Evolutionary conservation across 2,329 filamentous ascomycete genomes (phyloP).

Genomic region (Nemania diffusa): DNA sequence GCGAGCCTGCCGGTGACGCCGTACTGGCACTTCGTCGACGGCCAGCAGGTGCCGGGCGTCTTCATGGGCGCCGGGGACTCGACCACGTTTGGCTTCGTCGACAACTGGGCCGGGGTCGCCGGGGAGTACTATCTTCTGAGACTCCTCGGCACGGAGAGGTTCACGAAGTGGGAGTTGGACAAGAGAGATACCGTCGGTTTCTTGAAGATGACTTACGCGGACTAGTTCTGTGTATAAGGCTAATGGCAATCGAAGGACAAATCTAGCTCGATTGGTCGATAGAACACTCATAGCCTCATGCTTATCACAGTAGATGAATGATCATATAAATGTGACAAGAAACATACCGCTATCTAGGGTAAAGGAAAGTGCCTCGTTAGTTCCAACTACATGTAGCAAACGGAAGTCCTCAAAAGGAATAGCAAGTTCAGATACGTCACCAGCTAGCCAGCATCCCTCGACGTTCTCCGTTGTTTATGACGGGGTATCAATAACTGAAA

Average conservation of each 20-base stretch:
- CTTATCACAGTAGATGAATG: neutral
- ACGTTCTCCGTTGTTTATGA: constrained; percentile 13
- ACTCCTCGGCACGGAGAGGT: constrained; percentile 25
- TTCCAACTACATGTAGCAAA: neutral
- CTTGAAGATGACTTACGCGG: constrained; percentile 28
- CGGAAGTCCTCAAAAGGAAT: constrained; percentile 16
- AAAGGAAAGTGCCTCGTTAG: no score
- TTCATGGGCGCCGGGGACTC: constrained; percentile 27
- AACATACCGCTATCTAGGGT: no score
- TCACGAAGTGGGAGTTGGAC: constrained; percentile 26
- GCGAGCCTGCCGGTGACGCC: constrained; percentile 27
- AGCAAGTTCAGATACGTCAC: neutral
- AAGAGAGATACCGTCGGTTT: constrained; percentile 31
- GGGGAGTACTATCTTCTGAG: constrained; percentile 35
- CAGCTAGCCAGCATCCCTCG: neutral
- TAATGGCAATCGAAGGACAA: neutral
- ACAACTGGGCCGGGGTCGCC: constrained; percentile 31
- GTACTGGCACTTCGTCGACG: constrained; percentile 37
- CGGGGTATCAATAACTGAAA: constrained; percentile 44
- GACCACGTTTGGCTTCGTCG: constrained; percentile 31
- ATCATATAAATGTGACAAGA: neutral
- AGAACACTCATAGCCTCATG: neutral
- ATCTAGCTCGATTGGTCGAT: neutral
- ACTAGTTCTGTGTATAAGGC: neutral
- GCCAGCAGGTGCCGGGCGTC: constrained; percentile 32